Conservation (phyloP, 805 yeast species). For the Zygosaccharomyces kombuchaensis region DNA sequence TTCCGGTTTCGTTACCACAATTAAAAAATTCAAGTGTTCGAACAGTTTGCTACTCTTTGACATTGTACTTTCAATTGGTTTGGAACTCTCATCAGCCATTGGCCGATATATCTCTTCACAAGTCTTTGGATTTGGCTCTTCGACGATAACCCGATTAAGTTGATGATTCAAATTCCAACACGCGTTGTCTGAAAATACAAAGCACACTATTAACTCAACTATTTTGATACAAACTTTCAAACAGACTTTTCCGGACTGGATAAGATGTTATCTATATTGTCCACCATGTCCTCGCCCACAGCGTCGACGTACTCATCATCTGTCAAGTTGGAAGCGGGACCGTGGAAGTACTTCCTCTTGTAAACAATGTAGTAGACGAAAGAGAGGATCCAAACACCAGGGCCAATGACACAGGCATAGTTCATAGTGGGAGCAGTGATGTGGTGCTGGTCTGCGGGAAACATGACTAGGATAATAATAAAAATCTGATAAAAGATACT, state of each 20-base stretch:
- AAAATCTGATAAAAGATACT: conserved; percentile 49
- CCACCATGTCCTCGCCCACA: conserved; percentile 27
- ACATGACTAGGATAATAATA: conserved; percentile 54
- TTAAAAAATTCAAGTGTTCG: conserved; percentile 21
- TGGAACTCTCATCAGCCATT: background rate
- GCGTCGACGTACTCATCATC: conserved; percentile 30
- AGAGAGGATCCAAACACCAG: conserved; percentile 56
- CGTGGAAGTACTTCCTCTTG: conserved; percentile 52
- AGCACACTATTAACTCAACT: background rate
- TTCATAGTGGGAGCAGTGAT: conserved; percentile 52
- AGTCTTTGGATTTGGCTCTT: too few relatives aligned
- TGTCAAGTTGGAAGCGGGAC: conserved; percentile 44
- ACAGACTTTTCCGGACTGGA: conserved; percentile 12
- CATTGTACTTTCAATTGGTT: conserved; percentile 3
- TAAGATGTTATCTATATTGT: conserved; percentile 25
- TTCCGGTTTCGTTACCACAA: conserved; percentile 13
- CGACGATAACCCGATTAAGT: background rate
- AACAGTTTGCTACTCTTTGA: conserved; percentile 12
- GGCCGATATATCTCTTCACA: background rate
- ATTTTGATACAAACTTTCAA: background rate
- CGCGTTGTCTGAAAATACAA: background rate
- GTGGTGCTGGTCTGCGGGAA: conserved; percentile 45
- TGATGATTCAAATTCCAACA: background rate
- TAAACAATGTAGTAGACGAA: conserved; percentile 47
- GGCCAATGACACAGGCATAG: conserved; percentile 63